Percentiles rank a stretch among this genome's conserved stretches.
These are phyloP conservation scores for Leptographium flavum DNA, from an alignment of 2,329 filamentous ascomycete species.

Conservation along the genomic window DNA sequence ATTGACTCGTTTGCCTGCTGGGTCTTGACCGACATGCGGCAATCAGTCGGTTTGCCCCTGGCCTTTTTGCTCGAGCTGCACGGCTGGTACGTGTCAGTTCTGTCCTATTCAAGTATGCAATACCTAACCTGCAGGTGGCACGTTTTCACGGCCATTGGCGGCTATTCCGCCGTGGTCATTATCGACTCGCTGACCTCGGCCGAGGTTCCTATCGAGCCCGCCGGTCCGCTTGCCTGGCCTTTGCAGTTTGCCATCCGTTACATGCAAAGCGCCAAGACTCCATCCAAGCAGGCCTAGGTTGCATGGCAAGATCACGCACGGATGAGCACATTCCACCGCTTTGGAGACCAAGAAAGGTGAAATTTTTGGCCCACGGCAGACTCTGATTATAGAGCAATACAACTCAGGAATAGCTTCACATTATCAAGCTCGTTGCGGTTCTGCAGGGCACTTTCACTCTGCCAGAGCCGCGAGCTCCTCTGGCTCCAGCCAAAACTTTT, in stretches of 20 bases:
- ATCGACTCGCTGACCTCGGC: background rate
- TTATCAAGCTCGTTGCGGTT: no score
- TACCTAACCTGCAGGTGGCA: background rate
- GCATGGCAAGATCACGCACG: no score
- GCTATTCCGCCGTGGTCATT: background rate
- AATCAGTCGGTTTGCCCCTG: background rate
- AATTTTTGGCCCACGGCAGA: no score
- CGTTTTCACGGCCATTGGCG: background rate
- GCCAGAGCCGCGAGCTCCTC: no score
- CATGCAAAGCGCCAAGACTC: background rate
- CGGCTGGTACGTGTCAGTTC: background rate
- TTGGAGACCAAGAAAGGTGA: no score
- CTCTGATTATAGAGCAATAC: no score
- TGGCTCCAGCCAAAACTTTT: no score
- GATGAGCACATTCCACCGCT: no score
- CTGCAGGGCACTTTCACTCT: no score
- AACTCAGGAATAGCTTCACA: no score
- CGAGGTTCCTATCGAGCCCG: background rate
- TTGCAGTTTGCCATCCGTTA: background rate
- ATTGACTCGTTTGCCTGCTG: background rate
- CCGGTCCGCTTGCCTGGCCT: background rate
- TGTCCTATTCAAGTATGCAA: background rate
- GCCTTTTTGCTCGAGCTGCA: background rate
- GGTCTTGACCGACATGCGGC: background rate
- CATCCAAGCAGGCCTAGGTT: background rate